phyloP scores from a whole-genome alignment of 1,284 basidiomycete species.

The Tylopilus orsonianus region DNA sequence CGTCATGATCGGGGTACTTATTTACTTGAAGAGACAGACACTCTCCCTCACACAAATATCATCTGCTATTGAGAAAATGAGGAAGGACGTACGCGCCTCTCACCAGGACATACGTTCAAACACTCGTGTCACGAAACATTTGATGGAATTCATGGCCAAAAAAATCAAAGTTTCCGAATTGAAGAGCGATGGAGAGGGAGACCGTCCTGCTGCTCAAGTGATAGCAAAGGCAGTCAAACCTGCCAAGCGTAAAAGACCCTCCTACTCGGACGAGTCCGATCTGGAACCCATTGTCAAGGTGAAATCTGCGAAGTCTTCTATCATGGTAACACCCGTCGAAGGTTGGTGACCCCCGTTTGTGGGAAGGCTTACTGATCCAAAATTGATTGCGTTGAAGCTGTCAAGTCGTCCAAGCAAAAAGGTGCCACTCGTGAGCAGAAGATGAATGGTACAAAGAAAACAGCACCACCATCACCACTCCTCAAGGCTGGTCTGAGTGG shows the following conservation, averaged over 20 bases:
- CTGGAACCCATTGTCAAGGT: constrained; percentile 14
- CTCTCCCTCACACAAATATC: constrained; percentile 44
- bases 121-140: constrained; percentile 38
- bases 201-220: constrained; percentile 23
- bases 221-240: constrained; percentile 17
- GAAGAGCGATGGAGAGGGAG: constrained; percentile 32
- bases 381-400: constrained; percentile 14
- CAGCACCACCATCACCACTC: background rate
- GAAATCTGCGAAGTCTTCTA: constrained; percentile 15
- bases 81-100: constrained; percentile 41
- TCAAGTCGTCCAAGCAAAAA: constrained; percentile 11
- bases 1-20: constrained; percentile 47
- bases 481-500: background rate
- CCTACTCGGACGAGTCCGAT: constrained; percentile 30
- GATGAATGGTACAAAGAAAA: constrained; percentile 9
- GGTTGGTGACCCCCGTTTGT: constrained; percentile 18
- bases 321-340: constrained; percentile 2
- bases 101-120: constrained; percentile 47
- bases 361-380: background rate
- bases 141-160: constrained; percentile 40
- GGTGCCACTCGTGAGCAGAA: constrained; percentile 5
- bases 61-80: constrained; percentile 42
- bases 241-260: constrained; percentile 29
- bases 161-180: constrained; percentile 35
- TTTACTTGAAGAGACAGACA: constrained; percentile 36